Evolutionary conservation across 2,329 filamentous ascomycete species (phyloP), one percentile per base, ranked within the genome.

Genomic region (Colletotrichum noveboracense): DNA sequence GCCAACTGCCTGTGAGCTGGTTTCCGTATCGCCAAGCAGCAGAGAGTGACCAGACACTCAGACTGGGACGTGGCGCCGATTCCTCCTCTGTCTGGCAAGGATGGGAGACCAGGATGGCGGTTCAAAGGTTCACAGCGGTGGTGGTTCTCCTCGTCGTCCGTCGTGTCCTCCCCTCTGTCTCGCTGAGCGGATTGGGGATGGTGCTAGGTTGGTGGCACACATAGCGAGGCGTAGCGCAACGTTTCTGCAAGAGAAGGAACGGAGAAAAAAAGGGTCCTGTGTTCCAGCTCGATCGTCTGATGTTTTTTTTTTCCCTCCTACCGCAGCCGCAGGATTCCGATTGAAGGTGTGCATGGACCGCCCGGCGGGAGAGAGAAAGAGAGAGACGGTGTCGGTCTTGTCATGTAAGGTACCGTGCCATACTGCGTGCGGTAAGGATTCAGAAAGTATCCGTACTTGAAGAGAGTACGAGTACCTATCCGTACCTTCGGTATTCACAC

Each of bases 281-380:
- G 32, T 58, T 75, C 64, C 65, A 38, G 48, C 70, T 69, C 70
- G 74, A 75, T 75, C 70, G 70, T 75, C 74, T 73, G 74, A 75
- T 75, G 48, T 75, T 73, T 58, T 28, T 38, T 38, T 30, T 43
- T 43, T 43, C 30, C 36, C 60, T 67, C 68, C 56, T 75, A 55
- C 61, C 68, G 55, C 68, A 32, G 72, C 61, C 52, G 69, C 55
- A 58, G 62, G 69, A 43, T 66, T 71, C 62, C 61, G 26, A 38
- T 36, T 43, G 55, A 75, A 62, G 30, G 48, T 55, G 61, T 62
- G 61, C 36, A 60, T 71, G 62, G 69, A 55, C 52, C 24, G 55
- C 36, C 55, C 12, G 21, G 71, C 61, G 67, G 66, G 71, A 64
- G 14, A 36, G 24, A 48, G 16, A n/a, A 18, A n/a, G n/a, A 48